A percentile compares a stretch with the other conserved stretches of the same genome.
Evolutionary conservation across 257 asterid species (phyloP).

Genomic region (Ajuga chamaepitys): DNA sequence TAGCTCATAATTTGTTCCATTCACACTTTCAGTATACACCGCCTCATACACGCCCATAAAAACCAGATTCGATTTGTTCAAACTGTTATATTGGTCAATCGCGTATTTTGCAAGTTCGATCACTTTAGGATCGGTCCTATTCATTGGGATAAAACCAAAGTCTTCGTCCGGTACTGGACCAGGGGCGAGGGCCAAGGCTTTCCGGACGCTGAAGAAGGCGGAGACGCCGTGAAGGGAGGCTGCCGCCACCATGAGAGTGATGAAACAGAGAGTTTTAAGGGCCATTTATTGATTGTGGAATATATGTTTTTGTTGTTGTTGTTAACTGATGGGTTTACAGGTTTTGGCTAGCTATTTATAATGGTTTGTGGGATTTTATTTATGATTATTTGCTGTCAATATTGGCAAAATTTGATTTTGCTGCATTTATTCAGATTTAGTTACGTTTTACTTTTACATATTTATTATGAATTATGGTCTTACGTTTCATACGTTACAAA

Average conservation of each 20-base stretch:
- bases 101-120: too few relatives aligned
- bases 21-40: too few relatives aligned
- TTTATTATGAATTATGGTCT: too few relatives aligned
- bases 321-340: not conserved
- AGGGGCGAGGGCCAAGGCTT: not conserved
- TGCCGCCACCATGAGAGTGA: not conserved
- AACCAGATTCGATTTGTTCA: too few relatives aligned
- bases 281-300: slow-evolving; percentile 17
- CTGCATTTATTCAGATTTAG: too few relatives aligned
- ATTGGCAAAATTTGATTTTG: not conserved
- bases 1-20: too few relatives aligned
- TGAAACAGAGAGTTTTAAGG: not conserved
- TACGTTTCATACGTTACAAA: too few relatives aligned
- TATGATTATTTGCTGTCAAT: not conserved
- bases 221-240: slow-evolving; percentile 4
- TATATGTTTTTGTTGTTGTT: not conserved
- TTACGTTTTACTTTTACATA: too few relatives aligned
- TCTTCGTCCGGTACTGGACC: not conserved
- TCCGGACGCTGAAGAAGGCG: too few relatives aligned
- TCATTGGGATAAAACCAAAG: not conserved
- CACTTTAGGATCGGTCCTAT: not conserved
- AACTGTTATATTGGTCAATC: too few relatives aligned
- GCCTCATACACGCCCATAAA: too few relatives aligned
- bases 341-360: not conserved
- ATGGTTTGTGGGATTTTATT: too few relatives aligned